Percentiles rank a stretch among this genome's conserved stretches.
Conservation (phyloP, 2,329 filamentous ascomycete genomes). For the Fusarium armeniacum region DNA sequence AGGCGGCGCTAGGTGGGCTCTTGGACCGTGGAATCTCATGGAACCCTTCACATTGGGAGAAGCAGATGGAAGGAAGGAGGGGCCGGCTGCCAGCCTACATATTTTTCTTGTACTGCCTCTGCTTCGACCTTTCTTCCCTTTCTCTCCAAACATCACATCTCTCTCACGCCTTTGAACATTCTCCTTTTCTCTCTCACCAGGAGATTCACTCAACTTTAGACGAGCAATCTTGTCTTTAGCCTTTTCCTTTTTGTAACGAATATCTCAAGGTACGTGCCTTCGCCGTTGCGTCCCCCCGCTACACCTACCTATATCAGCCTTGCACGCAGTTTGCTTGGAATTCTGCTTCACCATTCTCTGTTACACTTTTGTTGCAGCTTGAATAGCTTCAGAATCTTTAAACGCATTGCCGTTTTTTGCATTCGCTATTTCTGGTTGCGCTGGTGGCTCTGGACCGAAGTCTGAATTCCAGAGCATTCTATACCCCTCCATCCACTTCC, state of each 20-base stretch:
- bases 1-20: conserved; percentile 44
- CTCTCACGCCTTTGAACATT: conserved; percentile 36
- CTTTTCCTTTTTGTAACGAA: conserved; percentile 47
- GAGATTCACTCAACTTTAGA: conserved; percentile 44
- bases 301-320: conserved; percentile 24
- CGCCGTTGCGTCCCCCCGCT: conserved; percentile 7
- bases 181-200: conserved; percentile 40
- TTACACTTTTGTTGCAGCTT: background rate
- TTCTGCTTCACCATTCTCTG: background rate
- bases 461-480: conserved; percentile 37
- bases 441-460: background rate
- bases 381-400: conserved; percentile 8
- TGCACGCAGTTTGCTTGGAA: conserved; percentile 10
- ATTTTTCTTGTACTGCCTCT: conserved; percentile 55
- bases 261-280: conserved; percentile 47
- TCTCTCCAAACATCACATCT: conserved; percentile 44
- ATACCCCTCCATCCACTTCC: conserved; percentile 39
- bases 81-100: conserved; percentile 49
- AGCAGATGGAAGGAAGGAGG: conserved; percentile 49
- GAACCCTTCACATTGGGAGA: conserved; percentile 58
- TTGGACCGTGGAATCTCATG: conserved; percentile 62
- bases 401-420: background rate
- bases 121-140: conserved; percentile 46
- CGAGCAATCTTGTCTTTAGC: conserved; percentile 46
- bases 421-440: conserved; percentile 9